These are phyloP conservation scores for Lactarius evosmus DNA, from an alignment of 768 basidiomycete genomes.

Conservation along the genomic window DNA sequence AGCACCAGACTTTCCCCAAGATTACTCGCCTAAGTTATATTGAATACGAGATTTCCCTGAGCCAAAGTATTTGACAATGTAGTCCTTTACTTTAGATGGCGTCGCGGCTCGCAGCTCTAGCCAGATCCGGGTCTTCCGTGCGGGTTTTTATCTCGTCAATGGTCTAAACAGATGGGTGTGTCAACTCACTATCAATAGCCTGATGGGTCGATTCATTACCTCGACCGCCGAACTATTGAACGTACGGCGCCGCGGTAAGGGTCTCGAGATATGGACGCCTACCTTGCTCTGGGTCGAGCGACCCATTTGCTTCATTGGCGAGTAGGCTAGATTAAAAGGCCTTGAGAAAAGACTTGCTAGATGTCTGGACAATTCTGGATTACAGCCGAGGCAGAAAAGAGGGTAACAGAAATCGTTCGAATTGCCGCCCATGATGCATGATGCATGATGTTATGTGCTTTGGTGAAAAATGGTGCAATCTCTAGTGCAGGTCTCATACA, in stretches of 20 bases:
- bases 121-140: slow-evolving; percentile 73
- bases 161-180: not conserved
- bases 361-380: not conserved
- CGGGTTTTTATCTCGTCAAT: slow-evolving; percentile 51
- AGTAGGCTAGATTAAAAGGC: not conserved
- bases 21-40: slow-evolving; percentile 66
- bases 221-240: slow-evolving; percentile 76
- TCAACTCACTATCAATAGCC: slow-evolving; percentile 54
- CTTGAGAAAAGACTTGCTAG: not conserved
- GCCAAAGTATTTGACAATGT: slow-evolving; percentile 75
- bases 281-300: slow-evolving; percentile 26
- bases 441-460: no score
- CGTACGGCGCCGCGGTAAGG: slow-evolving; percentile 63
- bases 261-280: slow-evolving; percentile 66
- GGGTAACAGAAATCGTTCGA: no score
- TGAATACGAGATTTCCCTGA: slow-evolving; percentile 68
- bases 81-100: slow-evolving; percentile 47
- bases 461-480: no score
- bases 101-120: slow-evolving; percentile 29
- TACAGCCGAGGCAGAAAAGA: no score
- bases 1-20: not conserved
- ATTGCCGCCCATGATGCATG: no score
- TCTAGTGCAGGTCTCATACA: no score
- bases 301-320: not conserved
- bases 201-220: slow-evolving; percentile 37